Percentiles rank a stretch among this genome's conserved stretches.
phyloP scores from a whole-genome alignment of 73 alveolate species.

The Urostyla sp. region DNA sequence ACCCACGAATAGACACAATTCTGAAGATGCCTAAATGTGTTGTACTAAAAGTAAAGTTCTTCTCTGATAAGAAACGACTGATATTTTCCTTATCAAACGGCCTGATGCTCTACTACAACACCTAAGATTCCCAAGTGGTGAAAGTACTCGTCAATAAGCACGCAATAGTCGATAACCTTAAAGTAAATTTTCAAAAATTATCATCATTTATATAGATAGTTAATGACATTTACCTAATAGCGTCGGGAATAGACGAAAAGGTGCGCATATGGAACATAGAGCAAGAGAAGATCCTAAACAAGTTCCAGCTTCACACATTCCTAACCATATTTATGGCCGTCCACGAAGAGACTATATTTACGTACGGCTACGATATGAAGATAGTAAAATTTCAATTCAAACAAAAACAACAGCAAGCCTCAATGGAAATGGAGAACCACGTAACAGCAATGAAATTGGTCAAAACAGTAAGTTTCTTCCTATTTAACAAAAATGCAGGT shows the following conservation, averaged over 20 bases:
- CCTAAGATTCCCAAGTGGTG: not conserved
- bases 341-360: constrained; percentile 38
- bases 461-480: too few relatives aligned
- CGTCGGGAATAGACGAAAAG: constrained; percentile 47
- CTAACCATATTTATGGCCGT: constrained; percentile 20
- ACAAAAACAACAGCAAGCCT: constrained; percentile 16
- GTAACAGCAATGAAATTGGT: constrained; percentile 49
- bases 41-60: constrained; percentile 39
- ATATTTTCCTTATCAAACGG: constrained; percentile 33
- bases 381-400: constrained; percentile 49
- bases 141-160: constrained; percentile 8
- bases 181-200: not conserved
- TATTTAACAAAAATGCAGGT: too few relatives aligned
- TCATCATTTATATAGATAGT: constrained; percentile 27
- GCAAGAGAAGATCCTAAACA: constrained; percentile 9
- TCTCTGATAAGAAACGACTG: constrained; percentile 35
- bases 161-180: not conserved
- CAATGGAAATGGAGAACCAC: not conserved
- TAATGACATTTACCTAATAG: constrained; percentile 44
- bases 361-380: constrained; percentile 57
- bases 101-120: constrained; percentile 34
- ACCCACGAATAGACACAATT: constrained; percentile 55
- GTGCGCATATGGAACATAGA: constrained; percentile 12
- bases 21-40: constrained; percentile 36
- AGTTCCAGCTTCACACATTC: constrained; percentile 22